phyloP scores from a whole-genome alignment of 345 rosid genomes.

The thale cress (Arabidopsis thaliana) region TAIR10.1 NC_003071.7:16555501-16556000 shows the following conservation, averaged over 20 bases:
- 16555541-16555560: conserved; percentile 8
- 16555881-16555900: background rate
- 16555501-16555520: background rate
- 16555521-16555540: background rate
- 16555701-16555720: background rate
- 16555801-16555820: background rate
- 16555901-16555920: background rate
- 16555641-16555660: conserved; percentile 33
- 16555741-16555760: background rate
- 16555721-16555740: background rate
- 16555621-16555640: conserved; percentile 53
- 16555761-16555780: background rate
- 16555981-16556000: background rate
- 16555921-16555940: background rate
- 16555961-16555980: background rate
- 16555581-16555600: conserved; percentile 44
- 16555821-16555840: background rate
- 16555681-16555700: conserved; percentile 14
- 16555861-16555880: background rate
- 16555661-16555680: conserved; percentile 27
- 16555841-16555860: background rate
- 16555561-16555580: conserved; percentile 33
- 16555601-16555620: conserved; percentile 44
- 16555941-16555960: too few relatives aligned
- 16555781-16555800: background rate